Evolutionary conservation across 306 rosid species (phyloP).

Genomic region (Acacia confusa): DNA sequence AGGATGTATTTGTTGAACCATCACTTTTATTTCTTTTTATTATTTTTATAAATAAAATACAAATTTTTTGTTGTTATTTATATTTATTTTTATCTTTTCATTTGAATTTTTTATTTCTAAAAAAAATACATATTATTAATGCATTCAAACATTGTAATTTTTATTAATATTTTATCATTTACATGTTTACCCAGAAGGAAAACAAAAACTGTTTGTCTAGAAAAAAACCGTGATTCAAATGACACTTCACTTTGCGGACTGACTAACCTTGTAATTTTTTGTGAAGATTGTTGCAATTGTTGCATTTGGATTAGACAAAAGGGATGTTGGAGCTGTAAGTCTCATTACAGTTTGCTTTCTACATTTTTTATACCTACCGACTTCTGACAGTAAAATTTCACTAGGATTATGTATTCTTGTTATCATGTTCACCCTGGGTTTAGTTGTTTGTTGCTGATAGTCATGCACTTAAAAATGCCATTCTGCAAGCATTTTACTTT

Average conservation of each 20-base stretch:
- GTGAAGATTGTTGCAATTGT: constrained; percentile 94
- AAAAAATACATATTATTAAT: too few species aligned
- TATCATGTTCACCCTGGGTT: constrained; percentile 28
- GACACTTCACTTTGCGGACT: constrained; percentile 26
- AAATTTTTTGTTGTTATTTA: too few species aligned
- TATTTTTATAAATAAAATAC: too few species aligned
- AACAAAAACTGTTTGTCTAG: too few species aligned
- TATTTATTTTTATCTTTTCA: too few species aligned
- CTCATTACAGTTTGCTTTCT: constrained; percentile 36
- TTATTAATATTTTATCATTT: too few species aligned
- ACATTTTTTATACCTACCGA: constrained; percentile 25
- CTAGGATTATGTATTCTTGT: constrained; percentile 20
- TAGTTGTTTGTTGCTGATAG: constrained; percentile 5
- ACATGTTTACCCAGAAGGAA: too few species aligned
- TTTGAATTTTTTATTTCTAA: too few species aligned
- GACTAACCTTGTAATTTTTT: constrained; percentile 31
- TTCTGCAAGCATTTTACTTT: constrained; percentile 8
- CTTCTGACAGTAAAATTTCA: constrained; percentile 26
- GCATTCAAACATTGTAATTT: too few species aligned
- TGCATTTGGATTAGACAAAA: constrained; percentile 95
- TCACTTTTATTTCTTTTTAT: too few species aligned
- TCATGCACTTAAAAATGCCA: constrained; percentile 14
- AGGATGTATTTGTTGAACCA: too few species aligned
- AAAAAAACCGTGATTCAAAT: constrained; percentile 19
- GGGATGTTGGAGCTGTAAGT: constrained; percentile 94